Conservation (phyloP, 2,329 filamentous ascomycete species). For the Cryphonectria parasitica region DNA sequence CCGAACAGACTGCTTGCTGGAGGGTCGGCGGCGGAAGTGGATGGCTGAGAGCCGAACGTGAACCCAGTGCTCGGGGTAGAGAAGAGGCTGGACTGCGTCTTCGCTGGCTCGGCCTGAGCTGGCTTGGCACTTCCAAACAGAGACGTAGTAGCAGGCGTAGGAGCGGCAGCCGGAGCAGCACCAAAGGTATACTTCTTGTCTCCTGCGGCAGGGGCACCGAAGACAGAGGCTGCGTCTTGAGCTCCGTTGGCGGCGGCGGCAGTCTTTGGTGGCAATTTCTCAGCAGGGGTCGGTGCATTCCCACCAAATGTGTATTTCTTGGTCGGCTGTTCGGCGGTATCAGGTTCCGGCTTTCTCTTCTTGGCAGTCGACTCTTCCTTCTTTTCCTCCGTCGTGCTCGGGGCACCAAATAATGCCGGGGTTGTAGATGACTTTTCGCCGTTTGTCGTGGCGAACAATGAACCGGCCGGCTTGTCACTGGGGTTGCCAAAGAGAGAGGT, state of each 20-base stretch:
- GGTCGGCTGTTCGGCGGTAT: slow-evolving; percentile 20
- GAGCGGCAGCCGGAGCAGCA: slow-evolving; percentile 8
- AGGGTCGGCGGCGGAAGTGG: not conserved
- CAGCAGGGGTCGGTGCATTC: slow-evolving; percentile 20
- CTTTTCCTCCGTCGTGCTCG: slow-evolving; percentile 20
- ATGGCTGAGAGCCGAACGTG: slow-evolving; percentile 14
- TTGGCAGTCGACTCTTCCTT: slow-evolving; percentile 24
- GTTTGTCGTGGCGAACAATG: slow-evolving; percentile 25
- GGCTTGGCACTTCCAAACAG: slow-evolving; percentile 21
- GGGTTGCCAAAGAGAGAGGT: slow-evolving; percentile 32
- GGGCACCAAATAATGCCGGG: slow-evolving; percentile 24
- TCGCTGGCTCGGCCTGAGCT: slow-evolving; percentile 24
- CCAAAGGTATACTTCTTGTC: slow-evolving; percentile 28
- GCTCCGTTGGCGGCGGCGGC: slow-evolving; percentile 29
- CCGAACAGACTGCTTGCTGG: slow-evolving; percentile 27
- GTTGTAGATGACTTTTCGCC: slow-evolving; percentile 21
- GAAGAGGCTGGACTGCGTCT: slow-evolving; percentile 31
- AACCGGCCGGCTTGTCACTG: slow-evolving; percentile 23
- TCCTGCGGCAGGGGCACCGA: slow-evolving; percentile 22
- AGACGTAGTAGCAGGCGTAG: slow-evolving; percentile 24
- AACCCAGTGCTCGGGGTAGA: slow-evolving; percentile 30
- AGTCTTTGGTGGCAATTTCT: slow-evolving; percentile 28
- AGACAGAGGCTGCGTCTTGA: slow-evolving; percentile 27
- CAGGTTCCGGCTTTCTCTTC: slow-evolving; percentile 25
- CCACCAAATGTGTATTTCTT: slow-evolving; percentile 28